Base-by-base conservation (phyloP, 1,284 basidiomycete genomes). In the Sanghuangporus sanghuang region DNA sequence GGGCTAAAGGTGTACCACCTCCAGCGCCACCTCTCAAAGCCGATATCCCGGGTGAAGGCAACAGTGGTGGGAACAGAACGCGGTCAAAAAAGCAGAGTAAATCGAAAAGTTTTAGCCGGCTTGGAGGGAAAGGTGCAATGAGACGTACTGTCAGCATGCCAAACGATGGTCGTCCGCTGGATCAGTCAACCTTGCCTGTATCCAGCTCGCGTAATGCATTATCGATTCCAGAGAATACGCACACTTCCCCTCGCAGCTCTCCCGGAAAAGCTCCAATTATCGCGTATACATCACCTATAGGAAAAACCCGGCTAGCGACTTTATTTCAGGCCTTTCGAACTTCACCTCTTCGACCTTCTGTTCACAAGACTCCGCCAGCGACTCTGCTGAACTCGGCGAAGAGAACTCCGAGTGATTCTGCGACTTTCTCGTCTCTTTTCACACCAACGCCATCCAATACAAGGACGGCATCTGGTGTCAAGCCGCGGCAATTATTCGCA, bases 281-380 rank as follows among this genome's bases (percentile, higher is more conserved):
- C 32, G 65, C 65, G 11, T 62, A 66, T 21, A 60, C 65, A 48
- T 66, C 65, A 3, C 65, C 65, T 36, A 39, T 56, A 8, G 56
- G 56, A 18, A 62, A 62, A 35, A 42, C 64, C 3, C 18, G 40
- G 8, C 35, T 52, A 23, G 21, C 60, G 12, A 23, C 60, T 12
- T 59, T 65, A 16, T 65, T 65, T 21, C 64, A 62, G 32, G 64
- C 64, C n/a, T 62, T 65, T 50, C 60, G 59, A 38, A 65, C 64
- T 14, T 65, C 64, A 32, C 64, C 64, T n/a, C 49, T 36, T 39
- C 56, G 64, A 16, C 49, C 64, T 18, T 48, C 46, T 52, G 38
- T n/a, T 35, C 63, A 46, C 16, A 53, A 57, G 57, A 39, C 23
- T 9, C 35, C 50, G n/a, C 40, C 36, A 18, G 35, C 42, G 35